Evolutionary conservation across 2,329 filamentous ascomycete species (phyloP), one percentile per base, ranked within the genome.

Genomic region (Phyllosticta capitalensis): DNA sequence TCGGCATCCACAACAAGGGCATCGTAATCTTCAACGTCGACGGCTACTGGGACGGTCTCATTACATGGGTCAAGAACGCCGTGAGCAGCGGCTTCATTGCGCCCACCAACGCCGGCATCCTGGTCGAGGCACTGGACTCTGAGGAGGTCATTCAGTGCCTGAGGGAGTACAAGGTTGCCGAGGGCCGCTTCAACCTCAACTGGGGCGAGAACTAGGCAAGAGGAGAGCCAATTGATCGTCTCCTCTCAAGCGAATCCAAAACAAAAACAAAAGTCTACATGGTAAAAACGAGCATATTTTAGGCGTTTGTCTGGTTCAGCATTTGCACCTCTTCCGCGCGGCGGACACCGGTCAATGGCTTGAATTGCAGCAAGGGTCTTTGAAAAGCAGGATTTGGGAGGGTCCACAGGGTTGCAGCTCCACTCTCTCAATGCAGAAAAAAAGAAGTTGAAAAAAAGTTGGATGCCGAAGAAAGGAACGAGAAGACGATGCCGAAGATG

Each of bases 41-140:
- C 58, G 90, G 91, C 0, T 97, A 95, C 75, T 99, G 92, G 83
- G 88, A 95, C 72, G 91, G 91, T 0, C 77, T 99, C 63, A 73
- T 96, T 61, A 75, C 81, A 55, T 96, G 92, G 92, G 84, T 96
- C 61, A 79, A 81, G 68, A 88, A 83, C 64, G 86, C 88, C 9
- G 87, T 94, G 4, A 76, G 81, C 58, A 82, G 87, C 62, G 89
- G 89, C 0, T 97, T 96, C 69, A 85, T 99, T 54, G 81, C 81
- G 57, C 74, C 78, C 33, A 82, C 78, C 20, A 92, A 92, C 73
- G 83, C 81, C 54, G 78, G 81, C 10, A 97, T 99, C 64, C 75
- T 97, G 66, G 85, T 88, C 1, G 89, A 92, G 69, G 90, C 89
- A 5, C 81, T 79, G 66, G 83, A 80, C 54, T 82, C 88, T 1